These are phyloP conservation scores for Erucastrum elatum DNA, from an alignment of 345 rosid species.

Conservation along the genomic window DNA sequence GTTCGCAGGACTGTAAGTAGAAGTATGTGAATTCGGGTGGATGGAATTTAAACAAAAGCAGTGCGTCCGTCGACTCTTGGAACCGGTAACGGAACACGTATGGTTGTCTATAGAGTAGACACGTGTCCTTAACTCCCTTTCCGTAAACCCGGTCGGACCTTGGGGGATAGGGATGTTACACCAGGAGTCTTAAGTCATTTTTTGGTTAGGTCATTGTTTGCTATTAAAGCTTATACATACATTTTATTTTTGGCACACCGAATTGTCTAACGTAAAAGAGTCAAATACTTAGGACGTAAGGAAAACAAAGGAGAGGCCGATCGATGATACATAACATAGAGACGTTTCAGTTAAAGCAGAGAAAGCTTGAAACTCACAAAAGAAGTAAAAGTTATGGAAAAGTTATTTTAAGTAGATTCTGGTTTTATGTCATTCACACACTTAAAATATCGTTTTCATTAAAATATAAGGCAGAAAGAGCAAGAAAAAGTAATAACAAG, in stretches of 20 bases:
- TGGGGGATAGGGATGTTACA: too few species aligned
- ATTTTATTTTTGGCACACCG: not conserved
- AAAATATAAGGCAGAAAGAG: constrained; percentile 13
- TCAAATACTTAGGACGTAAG: constrained; percentile 35
- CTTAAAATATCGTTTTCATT: constrained; percentile 8
- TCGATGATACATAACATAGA: constrained; percentile 19
- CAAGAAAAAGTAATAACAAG: not conserved
- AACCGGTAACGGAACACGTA: too few species aligned
- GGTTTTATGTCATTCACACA: constrained; percentile 33
- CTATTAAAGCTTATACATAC: too few species aligned
- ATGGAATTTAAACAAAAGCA: too few species aligned
- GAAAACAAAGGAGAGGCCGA: constrained; percentile 28
- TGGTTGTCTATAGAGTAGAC: too few species aligned
- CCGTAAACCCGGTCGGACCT: too few species aligned
- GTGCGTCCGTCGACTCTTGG: too few species aligned
- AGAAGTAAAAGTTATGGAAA: constrained; percentile 35
- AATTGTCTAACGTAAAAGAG: constrained; percentile 5
- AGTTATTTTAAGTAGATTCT: constrained; percentile 23
- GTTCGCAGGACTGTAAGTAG: too few species aligned
- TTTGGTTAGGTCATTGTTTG: too few species aligned
- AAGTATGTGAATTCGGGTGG: too few species aligned
- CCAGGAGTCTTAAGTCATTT: too few species aligned
- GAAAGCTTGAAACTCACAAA: constrained; percentile 61
- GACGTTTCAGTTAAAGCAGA: constrained; percentile 30
- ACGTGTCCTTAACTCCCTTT: too few species aligned